Percentiles rank a stretch among this genome's conserved stretches.
phyloP scores from a whole-genome alignment of 305 asterid genomes.

The Solanum aculeatissimum region DNA sequence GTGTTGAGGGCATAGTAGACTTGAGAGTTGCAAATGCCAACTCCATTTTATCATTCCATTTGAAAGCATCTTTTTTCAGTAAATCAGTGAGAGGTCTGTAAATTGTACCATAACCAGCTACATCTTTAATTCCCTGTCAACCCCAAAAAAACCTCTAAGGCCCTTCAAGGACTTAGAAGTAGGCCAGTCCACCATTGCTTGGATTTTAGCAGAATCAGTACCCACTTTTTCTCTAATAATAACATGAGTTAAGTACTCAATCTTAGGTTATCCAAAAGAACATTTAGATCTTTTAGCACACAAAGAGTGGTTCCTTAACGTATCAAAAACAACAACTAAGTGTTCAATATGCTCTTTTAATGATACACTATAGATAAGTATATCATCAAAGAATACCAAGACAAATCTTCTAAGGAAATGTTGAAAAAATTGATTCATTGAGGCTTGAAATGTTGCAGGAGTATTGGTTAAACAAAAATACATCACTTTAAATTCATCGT shows the following conservation, averaged over 20 bases:
- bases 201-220: too few relatives aligned
- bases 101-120: neutral
- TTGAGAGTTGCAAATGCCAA: neutral
- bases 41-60: neutral
- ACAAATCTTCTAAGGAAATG: too few relatives aligned
- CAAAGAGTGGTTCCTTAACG: neutral
- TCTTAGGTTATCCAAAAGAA: neutral
- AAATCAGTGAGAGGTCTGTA: neutral
- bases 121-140: neutral
- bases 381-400: too few relatives aligned
- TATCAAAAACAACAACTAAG: too few relatives aligned
- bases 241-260: neutral
- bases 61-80: neutral
- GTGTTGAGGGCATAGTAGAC: neutral
- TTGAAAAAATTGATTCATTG: too few relatives aligned
- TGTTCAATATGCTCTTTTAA: too few relatives aligned
- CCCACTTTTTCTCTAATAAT: neutral
- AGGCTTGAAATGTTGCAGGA: too few relatives aligned
- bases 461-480: too few relatives aligned
- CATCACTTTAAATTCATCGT: too few relatives aligned
- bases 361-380: too few relatives aligned
- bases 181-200: neutral
- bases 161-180: neutral
- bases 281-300: too few relatives aligned
- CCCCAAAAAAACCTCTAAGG: neutral